These are phyloP conservation scores for Flaveria brownii DNA, from an alignment of 129 eudicot species.

Conservation along the genomic window DNA sequence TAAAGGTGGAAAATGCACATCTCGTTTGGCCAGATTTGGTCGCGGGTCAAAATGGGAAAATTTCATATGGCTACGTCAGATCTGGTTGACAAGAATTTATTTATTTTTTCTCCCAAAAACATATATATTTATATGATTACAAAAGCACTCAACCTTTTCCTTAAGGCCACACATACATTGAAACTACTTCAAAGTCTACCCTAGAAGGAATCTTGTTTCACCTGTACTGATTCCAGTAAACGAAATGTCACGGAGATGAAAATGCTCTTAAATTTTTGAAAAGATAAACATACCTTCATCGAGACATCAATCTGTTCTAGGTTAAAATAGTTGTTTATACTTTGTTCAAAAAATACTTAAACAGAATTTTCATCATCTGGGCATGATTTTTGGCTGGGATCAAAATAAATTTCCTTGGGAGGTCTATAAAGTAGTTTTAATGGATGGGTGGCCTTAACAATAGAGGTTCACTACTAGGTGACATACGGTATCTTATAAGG, in stretches of 20 bases:
- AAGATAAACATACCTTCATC: not conserved
- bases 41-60: not conserved
- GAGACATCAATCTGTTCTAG: not conserved
- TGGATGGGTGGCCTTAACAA: not conserved
- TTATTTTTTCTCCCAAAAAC: not conserved
- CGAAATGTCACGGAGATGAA: not conserved
- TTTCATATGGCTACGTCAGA: not conserved
- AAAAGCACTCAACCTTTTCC: not conserved
- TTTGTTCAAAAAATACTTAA: not conserved
- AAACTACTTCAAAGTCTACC: not conserved
- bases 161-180: not conserved
- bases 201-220: not conserved
- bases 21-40: not conserved
- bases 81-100: not conserved
- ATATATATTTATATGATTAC: not conserved
- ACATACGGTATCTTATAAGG: not conserved
- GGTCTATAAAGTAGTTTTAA: not conserved
- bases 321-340: not conserved
- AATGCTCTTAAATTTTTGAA: not conserved
- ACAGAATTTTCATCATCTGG: not conserved
- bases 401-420: not conserved
- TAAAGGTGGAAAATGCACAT: slow-evolving; percentile 1
- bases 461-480: not conserved
- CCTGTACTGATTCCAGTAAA: not conserved
- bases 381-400: not conserved